Conservation (phyloP, 495 filamentous ascomycete genomes). For the Chaetomium tenue region DNA sequence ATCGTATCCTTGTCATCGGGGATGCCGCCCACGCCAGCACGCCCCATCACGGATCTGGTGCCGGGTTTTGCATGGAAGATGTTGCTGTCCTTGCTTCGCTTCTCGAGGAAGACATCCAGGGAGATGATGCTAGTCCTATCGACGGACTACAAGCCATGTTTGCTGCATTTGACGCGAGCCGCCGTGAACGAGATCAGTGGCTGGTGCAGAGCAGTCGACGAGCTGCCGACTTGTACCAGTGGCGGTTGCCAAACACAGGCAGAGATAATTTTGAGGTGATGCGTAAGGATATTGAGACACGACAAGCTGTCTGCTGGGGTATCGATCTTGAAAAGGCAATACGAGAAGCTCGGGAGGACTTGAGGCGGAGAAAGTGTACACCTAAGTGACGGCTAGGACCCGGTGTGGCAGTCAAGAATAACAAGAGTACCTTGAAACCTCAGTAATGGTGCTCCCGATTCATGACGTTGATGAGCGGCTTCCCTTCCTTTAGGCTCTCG, state of each 20-base stretch:
- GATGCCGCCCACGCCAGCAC: slow-evolving; percentile 71
- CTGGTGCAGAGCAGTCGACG: slow-evolving; percentile 45
- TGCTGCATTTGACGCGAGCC: slow-evolving; percentile 58
- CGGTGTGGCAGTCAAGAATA: background rate
- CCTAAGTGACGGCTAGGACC: background rate
- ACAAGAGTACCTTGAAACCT: background rate
- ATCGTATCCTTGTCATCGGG: slow-evolving; percentile 58
- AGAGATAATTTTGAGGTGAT: slow-evolving; percentile 19
- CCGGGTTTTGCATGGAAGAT: slow-evolving; percentile 69
- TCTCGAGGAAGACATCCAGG: slow-evolving; percentile 41
- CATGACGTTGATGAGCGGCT: slow-evolving; percentile 38
- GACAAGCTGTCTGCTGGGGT: slow-evolving; percentile 22
- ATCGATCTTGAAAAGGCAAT: slow-evolving; percentile 19
- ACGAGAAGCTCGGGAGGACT: slow-evolving; percentile 9
- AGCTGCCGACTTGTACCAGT: slow-evolving; percentile 42
- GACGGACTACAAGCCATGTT: slow-evolving; percentile 54
- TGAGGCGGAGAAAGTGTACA: background rate
- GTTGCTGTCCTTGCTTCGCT: slow-evolving; percentile 59
- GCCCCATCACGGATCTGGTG: slow-evolving; percentile 68
- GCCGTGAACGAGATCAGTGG: slow-evolving; percentile 50
- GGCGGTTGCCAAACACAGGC: slow-evolving; percentile 14
- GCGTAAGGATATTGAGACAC: slow-evolving; percentile 12
- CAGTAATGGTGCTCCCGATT: slow-evolving; percentile 36
- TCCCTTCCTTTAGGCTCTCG: slow-evolving; percentile 30
- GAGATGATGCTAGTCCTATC: slow-evolving; percentile 11